Evolutionary conservation across 176 grass and related monocot species (phyloP), one percentile per base, ranked within the genome.

Genomic region (Aegilops umbellulata): DNA sequence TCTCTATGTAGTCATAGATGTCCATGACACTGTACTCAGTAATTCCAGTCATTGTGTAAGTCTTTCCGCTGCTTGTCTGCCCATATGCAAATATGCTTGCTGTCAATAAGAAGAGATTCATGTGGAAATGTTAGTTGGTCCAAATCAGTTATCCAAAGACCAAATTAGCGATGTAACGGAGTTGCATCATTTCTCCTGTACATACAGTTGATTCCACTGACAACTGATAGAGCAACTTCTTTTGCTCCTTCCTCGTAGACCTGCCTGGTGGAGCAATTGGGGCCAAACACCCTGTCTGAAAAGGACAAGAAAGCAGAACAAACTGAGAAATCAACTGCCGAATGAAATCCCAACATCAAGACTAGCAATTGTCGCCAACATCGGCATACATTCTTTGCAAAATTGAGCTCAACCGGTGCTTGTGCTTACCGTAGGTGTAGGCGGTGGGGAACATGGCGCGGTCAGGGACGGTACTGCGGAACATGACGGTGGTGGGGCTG

Each of bases 21-120:
- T 99, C 97, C 31, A 82, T 74, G 53, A 99, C 72, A 34, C 92
- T 85, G 26, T 94, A 90, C 39, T 94, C 92, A 0, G 97, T 99
- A 44, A 99, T 91, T 17, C 97, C 97, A 1, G 80, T 94, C 97
- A 99, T 96, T 1, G 97, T 99, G 80, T 96, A 96, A 58, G 97
- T 99, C 85, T 99, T 96, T 46, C 97, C 97, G 27, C 97, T 99
- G 61, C 97, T 99, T 36, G 97, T 99, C 84, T 99, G 97, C 25
- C 97, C 97, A 78, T 99, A 99, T 0, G 97, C 97, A 76, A 99
- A 99, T 88, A 99, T 93, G 74, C 97, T 96, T 64, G 97, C 97
- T 99, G 90, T 31, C 77, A 86, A 76, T 77, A 87, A 79, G 76
- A 90, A 55, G 57, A 60, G 73, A 78, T 65, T 58, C 41, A 85